Percentiles rank a stretch among this genome's conserved stretches.
These are phyloP conservation scores for Helianthus annuus DNA, from an alignment of 129 eudicot genomes.

Conservation along the genomic window HanXRQr2.0-SUNRISE NC_035444.2:22703425-22703924, in stretches of 20 bases:
- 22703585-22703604: constrained; percentile 45
- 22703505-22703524: not conserved
- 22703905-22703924: too few species aligned
- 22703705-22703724: not conserved
- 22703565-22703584: constrained; percentile 10
- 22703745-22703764: not conserved
- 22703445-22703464: constrained; percentile 98
- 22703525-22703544: not conserved
- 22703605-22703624: constrained; percentile 70
- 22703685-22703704: constrained; percentile 84
- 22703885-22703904: not conserved
- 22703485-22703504: not conserved
- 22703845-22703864: not conserved
- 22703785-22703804: not conserved
- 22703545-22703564: not conserved
- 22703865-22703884: not conserved
- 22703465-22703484: constrained; percentile 46
- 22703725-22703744: not conserved
- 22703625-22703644: constrained; percentile 76
- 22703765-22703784: not conserved
- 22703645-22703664: constrained; percentile 61
- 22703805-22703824: not conserved
- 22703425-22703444: constrained; percentile 90
- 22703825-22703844: not conserved
- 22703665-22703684: constrained; percentile 63